phyloP scores from a whole-genome alignment of 108 stramenopile genomes.

The Ochromonas danica region DNA sequence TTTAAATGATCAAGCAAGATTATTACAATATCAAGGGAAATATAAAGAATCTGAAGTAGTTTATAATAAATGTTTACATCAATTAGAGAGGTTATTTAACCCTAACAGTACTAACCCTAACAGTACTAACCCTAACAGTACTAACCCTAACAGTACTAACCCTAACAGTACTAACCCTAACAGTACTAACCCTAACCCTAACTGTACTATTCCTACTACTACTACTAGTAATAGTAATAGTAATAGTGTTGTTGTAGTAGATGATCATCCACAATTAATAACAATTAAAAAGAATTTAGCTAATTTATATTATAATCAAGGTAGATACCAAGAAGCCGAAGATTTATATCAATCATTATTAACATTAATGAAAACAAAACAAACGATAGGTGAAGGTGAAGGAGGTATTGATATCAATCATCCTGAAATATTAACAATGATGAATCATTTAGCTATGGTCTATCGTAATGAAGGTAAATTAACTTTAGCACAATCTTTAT shows the following conservation, averaged over 20 bases:
- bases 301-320: constrained; percentile 3
- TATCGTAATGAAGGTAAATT: neutral
- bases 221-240: too few species aligned
- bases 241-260: neutral
- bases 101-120: too few species aligned
- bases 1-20: neutral
- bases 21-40: neutral
- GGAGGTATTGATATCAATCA: too few species aligned
- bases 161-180: too few species aligned
- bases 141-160: too few species aligned
- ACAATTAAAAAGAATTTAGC: neutral
- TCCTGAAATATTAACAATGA: neutral
- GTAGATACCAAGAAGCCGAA: constrained; percentile 18
- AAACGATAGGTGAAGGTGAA: neutral
- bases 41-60: too few species aligned
- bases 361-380: neutral
- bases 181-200: too few species aligned
- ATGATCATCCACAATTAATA: neutral
- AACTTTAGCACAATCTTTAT: neutral
- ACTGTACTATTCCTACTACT: too few species aligned
- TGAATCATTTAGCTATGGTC: neutral
- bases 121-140: too few species aligned
- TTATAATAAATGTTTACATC: too few species aligned
- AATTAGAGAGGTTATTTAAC: too few species aligned
- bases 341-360: neutral